Conservation (phyloP, 768 basidiomycete species). For the Leucocoprinus sp. region DNA sequence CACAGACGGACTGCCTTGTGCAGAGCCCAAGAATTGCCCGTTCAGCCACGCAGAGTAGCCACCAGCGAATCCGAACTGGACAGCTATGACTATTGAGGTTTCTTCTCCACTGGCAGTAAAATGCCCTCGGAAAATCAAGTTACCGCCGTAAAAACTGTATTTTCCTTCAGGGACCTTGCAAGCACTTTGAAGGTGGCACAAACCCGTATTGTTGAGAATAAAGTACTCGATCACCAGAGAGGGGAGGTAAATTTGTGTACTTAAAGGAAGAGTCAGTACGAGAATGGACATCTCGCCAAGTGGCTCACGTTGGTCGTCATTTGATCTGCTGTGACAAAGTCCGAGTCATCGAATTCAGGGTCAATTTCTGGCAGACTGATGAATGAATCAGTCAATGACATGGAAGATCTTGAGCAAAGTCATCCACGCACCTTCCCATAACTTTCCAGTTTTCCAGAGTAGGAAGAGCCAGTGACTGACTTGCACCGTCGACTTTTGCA, state of each 20-base stretch:
- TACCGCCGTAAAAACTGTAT: conserved; percentile 43
- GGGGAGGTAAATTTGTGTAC: conserved; percentile 42
- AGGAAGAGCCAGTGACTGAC: conserved; percentile 23
- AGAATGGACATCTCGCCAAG: not conserved
- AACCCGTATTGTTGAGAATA: conserved; percentile 49
- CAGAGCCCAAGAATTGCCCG: conserved; percentile 40
- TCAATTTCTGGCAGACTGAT: conserved; percentile 69
- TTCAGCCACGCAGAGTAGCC: conserved; percentile 47
- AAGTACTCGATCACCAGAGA: conserved; percentile 34
- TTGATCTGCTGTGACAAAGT: conserved; percentile 60
- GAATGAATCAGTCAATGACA: conserved; percentile 24
- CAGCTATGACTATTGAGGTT: conserved; percentile 34
- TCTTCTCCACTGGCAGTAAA: conserved; percentile 42
- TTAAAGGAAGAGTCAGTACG: conserved; percentile 11
- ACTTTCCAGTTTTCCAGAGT: conserved; percentile 37
- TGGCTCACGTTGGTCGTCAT: conserved; percentile 59
- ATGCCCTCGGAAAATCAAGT: conserved; percentile 45
- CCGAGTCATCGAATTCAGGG: conserved; percentile 47
- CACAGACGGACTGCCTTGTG: conserved; percentile 54
- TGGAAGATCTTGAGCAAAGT: no score
- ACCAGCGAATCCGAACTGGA: conserved; percentile 43
- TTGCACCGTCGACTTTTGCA: conserved; percentile 16
- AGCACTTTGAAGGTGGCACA: not conserved
- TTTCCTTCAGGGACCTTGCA: no score
- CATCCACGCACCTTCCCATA: conserved; percentile 29